These are phyloP conservation scores for Infundibulicybe gibba DNA, from an alignment of 768 basidiomycete genomes.

Conservation along the genomic window DNA sequence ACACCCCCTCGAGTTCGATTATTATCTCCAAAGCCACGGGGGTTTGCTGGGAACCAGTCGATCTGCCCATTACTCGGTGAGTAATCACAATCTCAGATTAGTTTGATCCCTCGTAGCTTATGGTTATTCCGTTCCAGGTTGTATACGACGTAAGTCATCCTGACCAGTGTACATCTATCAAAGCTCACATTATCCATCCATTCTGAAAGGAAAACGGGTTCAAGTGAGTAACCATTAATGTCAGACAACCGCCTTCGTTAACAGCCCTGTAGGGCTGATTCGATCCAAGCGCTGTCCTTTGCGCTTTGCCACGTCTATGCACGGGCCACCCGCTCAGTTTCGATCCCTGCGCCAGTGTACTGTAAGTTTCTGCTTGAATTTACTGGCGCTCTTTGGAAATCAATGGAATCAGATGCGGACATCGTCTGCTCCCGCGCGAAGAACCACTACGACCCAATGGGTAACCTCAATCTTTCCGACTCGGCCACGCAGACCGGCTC, in stretches of 20 bases:
- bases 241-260: not conserved
- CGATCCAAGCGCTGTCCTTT: constrained; percentile 67
- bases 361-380: constrained; percentile 40
- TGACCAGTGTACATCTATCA: not conserved
- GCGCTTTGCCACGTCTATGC: constrained; percentile 81
- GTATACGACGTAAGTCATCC: constrained; percentile 34
- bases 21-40: constrained; percentile 74
- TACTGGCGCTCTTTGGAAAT: not conserved
- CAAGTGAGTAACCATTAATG: constrained; percentile 32
- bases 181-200: not conserved
- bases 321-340: constrained; percentile 77
- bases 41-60: constrained; percentile 74
- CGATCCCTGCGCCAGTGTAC: constrained; percentile 83
- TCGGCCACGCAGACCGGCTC: constrained; percentile 31
- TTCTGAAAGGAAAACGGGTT: constrained; percentile 52
- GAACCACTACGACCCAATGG: constrained; percentile 58
- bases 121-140: constrained; percentile 20
- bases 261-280: constrained; percentile 46
- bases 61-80: constrained; percentile 41
- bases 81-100: constrained; percentile 13
- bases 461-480: constrained; percentile 37
- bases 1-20: constrained; percentile 74
- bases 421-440: constrained; percentile 67
- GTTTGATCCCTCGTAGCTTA: not conserved
- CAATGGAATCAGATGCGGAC: constrained; percentile 55